Percentiles rank a stretch among this genome's conserved stretches.
phyloP scores from a whole-genome alignment of 2,329 filamentous ascomycete genomes.

The Phyllachora maydis region DNA sequence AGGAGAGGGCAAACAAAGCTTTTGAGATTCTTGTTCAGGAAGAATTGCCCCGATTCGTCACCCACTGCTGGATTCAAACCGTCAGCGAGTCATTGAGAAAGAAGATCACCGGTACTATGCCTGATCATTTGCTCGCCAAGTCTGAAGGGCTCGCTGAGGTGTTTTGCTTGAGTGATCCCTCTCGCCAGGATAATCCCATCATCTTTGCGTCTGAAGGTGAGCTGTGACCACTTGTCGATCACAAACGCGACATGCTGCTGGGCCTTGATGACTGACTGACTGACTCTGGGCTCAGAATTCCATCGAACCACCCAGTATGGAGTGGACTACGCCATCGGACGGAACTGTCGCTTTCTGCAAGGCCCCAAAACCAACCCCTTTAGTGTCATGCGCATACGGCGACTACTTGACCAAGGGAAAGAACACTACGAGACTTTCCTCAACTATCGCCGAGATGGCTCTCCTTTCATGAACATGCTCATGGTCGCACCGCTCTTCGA shows the following conservation, averaged over 20 bases:
- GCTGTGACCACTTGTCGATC: conserved; percentile 1
- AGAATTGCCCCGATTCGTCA: conserved; percentile 52
- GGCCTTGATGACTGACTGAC: background rate
- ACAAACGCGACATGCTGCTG: background rate
- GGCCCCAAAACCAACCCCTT: conserved; percentile 48
- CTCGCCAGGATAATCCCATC: conserved; percentile 52
- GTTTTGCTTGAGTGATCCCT: conserved; percentile 59
- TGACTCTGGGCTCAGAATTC: conserved; percentile 30
- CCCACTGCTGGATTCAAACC: conserved; percentile 45
- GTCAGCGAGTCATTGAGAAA: conserved; percentile 50
- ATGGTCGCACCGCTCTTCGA: conserved; percentile 56
- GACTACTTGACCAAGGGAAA: conserved; percentile 38
- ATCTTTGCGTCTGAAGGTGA: conserved; percentile 56
- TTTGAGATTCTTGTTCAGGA: conserved; percentile 44
- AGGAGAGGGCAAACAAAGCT: conserved; percentile 41
- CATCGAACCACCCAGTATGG: conserved; percentile 57
- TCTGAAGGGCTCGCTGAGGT: conserved; percentile 59
- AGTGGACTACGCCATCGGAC: conserved; percentile 49
- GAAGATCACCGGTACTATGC: conserved; percentile 45
- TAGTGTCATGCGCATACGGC: conserved; percentile 38
- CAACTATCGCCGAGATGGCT: conserved; percentile 61
- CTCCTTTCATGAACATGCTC: conserved; percentile 57
- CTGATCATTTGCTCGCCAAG: conserved; percentile 41
- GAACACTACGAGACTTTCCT: conserved; percentile 57
- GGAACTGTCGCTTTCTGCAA: conserved; percentile 63